phyloP scores from a whole-genome alignment of 768 basidiomycete genomes.

The Rhodotorula diobovata region DNA sequence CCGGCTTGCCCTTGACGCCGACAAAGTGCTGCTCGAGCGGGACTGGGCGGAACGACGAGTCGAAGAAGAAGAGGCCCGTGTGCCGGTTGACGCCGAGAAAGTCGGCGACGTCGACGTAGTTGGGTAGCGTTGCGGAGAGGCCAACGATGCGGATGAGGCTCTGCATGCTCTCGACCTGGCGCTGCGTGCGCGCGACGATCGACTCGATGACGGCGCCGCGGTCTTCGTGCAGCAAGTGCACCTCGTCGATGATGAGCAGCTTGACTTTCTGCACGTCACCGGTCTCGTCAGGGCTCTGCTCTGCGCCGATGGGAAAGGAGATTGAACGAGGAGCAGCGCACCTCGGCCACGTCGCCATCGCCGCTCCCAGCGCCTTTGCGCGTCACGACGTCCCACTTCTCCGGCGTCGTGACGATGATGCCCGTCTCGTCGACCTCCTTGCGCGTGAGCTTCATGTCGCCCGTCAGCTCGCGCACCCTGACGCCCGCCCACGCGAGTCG shows the following conservation, averaged over 20 bases:
- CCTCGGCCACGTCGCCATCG: constrained; percentile 90
- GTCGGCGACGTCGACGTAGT: constrained; percentile 92
- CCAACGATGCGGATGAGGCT: constrained; percentile 94
- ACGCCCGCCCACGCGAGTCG: constrained; percentile 82
- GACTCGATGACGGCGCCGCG: constrained; percentile 97
- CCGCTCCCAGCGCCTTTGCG: constrained; percentile 75
- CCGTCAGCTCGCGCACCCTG: constrained; percentile 79
- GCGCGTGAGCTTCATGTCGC: constrained; percentile 96
- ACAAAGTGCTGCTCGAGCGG: constrained; percentile 97
- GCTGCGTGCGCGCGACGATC: constrained; percentile 89
- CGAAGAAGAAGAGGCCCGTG: constrained; percentile 91
- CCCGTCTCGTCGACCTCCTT: constrained; percentile 91
- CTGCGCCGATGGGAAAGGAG: not conserved
- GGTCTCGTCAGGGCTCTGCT: not conserved
- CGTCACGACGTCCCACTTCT: constrained; percentile 99
- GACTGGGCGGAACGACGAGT: constrained; percentile 91
- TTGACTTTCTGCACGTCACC: constrained; percentile 65
- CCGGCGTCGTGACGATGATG: constrained; percentile 96
- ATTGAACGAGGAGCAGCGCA: constrained; percentile 1
- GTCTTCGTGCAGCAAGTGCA: constrained; percentile 93
- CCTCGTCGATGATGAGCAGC: constrained; percentile 93
- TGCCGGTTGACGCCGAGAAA: constrained; percentile 84
- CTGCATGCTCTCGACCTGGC: constrained; percentile 94
- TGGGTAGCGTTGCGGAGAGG: constrained; percentile 87
- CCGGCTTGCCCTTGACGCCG: constrained; percentile 82